Percentiles rank a stretch among this genome's conserved stretches.
Evolutionary conservation across 2,329 filamentous ascomycete species (phyloP).

Genomic region (Trichoderma polysporum): DNA sequence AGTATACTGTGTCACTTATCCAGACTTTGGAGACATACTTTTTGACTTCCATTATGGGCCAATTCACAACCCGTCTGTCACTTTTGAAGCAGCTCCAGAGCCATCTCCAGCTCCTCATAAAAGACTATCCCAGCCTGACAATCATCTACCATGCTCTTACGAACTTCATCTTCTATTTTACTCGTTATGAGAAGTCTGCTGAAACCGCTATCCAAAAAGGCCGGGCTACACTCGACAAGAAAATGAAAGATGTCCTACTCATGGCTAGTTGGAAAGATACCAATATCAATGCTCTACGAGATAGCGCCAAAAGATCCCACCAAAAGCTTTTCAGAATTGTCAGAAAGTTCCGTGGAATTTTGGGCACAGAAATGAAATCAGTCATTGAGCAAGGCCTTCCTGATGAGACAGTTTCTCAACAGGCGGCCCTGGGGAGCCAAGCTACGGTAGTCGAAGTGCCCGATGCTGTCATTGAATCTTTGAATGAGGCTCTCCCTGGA

Average conservation of each 20-base stretch:
- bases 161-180: slow-evolving; percentile 77
- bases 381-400: slow-evolving; percentile 62
- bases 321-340: slow-evolving; percentile 89
- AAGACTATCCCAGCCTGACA: slow-evolving; percentile 58
- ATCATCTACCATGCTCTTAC: slow-evolving; percentile 63
- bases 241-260: slow-evolving; percentile 89
- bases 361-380: slow-evolving; percentile 71
- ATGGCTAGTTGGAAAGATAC: slow-evolving; percentile 98
- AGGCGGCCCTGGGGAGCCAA: not conserved
- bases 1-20: slow-evolving; percentile 69
- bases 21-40: slow-evolving; percentile 79
- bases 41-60: slow-evolving; percentile 73
- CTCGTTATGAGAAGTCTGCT: slow-evolving; percentile 66
- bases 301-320: slow-evolving; percentile 88
- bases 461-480: slow-evolving; percentile 22
- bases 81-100: slow-evolving; percentile 65
- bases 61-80: slow-evolving; percentile 70
- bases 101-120: slow-evolving; percentile 62
- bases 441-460: slow-evolving; percentile 19
- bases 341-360: slow-evolving; percentile 78
- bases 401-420: slow-evolving; percentile 41
- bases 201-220: slow-evolving; percentile 64
- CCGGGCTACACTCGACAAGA: slow-evolving; percentile 78
- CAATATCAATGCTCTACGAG: slow-evolving; percentile 83
- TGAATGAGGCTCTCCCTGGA: slow-evolving; percentile 34